Evolutionary conservation across 129 eudicot genomes (phyloP).

Genomic region (Centaurea solstitialis): DNA sequence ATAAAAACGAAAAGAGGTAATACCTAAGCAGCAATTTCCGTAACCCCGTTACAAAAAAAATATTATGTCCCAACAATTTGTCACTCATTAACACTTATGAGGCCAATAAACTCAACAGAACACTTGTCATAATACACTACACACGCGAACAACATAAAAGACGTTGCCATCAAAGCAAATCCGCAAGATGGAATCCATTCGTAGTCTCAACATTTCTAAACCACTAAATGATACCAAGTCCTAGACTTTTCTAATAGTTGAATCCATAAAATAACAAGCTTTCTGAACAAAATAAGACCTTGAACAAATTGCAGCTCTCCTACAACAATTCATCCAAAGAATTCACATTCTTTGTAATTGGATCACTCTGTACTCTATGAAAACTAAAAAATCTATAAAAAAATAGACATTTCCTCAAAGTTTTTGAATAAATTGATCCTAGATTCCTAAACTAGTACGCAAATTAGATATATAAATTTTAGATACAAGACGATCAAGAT

Average conservation of each 20-base stretch:
- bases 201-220: background rate
- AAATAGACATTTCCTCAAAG: background rate
- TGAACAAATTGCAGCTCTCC: background rate
- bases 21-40: background rate
- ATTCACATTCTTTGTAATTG: no score
- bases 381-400: background rate
- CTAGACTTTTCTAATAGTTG: background rate
- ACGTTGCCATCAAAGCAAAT: no score
- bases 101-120: background rate
- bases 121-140: background rate
- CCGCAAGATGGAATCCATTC: no score
- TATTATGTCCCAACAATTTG: background rate
- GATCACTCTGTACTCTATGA: background rate
- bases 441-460: background rate
- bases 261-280: background rate
- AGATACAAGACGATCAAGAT: background rate
- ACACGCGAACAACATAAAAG: background rate
- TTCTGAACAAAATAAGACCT: background rate
- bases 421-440: background rate
- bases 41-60: background rate
- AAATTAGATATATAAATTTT: background rate
- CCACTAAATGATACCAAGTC: background rate
- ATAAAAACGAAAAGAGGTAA: background rate
- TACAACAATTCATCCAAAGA: background rate
- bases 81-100: background rate